Evolutionary conservation across 2,329 filamentous ascomycete genomes (phyloP).

Genomic region (Lachnellula cervina): DNA sequence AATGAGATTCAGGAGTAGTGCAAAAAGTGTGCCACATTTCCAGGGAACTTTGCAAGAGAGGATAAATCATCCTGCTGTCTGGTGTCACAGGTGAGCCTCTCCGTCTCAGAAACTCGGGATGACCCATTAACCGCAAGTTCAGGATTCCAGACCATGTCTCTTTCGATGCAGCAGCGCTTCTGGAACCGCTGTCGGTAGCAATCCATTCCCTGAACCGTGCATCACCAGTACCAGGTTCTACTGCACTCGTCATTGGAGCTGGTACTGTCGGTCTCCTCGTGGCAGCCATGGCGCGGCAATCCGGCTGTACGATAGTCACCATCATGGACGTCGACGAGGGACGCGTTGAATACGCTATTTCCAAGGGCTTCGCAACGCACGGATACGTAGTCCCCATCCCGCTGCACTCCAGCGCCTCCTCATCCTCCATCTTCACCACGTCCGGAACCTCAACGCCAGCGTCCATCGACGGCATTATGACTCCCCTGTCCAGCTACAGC

Average conservation of each 20-base stretch:
- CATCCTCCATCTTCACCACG: conserved; percentile 34
- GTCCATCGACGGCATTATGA: conserved; percentile 29
- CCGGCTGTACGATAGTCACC: conserved; percentile 54
- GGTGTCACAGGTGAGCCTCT: conserved; percentile 54
- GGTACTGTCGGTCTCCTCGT: conserved; percentile 60
- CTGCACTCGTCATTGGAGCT: conserved; percentile 59
- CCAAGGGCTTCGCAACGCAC: conserved; percentile 55
- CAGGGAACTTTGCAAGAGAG: conserved; percentile 58
- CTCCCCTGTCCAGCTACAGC: conserved; percentile 38
- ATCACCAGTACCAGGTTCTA: conserved; percentile 46
- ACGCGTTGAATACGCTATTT: conserved; percentile 55
- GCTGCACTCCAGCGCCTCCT: conserved; percentile 40
- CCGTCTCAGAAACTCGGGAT: neutral
- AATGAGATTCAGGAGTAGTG: conserved; percentile 58
- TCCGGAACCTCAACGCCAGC: conserved; percentile 47
- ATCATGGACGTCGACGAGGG: conserved; percentile 57
- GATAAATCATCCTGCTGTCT: conserved; percentile 57
- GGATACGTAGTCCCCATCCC: conserved; percentile 49
- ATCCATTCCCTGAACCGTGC: conserved; percentile 58
- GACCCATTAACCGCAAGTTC: neutral
- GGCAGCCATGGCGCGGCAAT: conserved; percentile 56
- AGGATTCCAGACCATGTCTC: conserved; percentile 56
- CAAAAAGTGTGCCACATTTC: conserved; percentile 58
- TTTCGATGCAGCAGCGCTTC: conserved; percentile 54
- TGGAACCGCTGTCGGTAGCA: conserved; percentile 58